Percentiles rank a stretch among this genome's conserved stretches.
Evolutionary conservation across 306 rosid species (phyloP).

Genomic region (Citrullus colocynthis): DNA sequence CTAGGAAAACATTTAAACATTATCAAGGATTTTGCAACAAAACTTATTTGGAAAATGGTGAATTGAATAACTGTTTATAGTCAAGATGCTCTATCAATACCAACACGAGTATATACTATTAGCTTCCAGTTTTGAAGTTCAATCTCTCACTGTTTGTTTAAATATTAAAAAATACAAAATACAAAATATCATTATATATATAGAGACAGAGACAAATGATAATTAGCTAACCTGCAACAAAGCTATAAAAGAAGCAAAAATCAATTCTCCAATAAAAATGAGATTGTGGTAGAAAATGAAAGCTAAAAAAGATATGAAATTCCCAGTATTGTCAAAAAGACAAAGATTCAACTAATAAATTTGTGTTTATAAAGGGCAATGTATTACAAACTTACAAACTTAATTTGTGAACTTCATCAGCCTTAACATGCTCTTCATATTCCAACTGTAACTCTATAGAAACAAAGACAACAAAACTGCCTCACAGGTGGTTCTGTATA

Average conservation of each 20-base stretch:
- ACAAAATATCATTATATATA: too few species aligned
- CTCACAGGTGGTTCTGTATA: neutral
- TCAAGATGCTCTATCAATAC: too few species aligned
- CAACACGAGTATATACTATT: too few species aligned
- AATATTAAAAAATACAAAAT: too few species aligned
- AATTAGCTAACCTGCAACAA: too few species aligned
- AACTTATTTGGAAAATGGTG: too few species aligned
- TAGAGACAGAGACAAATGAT: neutral
- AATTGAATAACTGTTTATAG: too few species aligned
- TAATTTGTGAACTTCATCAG: neutral
- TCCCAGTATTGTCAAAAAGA: neutral
- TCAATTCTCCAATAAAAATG: neutral
- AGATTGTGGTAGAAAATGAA: neutral
- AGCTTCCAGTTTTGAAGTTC: too few species aligned
- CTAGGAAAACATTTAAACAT: neutral
- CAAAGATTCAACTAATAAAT: neutral
- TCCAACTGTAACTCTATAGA: neutral
- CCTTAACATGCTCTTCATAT: neutral
- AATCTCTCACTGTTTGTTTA: too few species aligned
- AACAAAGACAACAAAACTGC: slow-evolving; percentile 6
- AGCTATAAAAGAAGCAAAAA: too few species aligned
- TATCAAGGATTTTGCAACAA: too few species aligned
- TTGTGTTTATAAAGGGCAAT: slow-evolving; percentile 1
- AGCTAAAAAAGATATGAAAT: neutral
- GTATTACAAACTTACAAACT: neutral